Evolutionary conservation across 1,284 basidiomycete species (phyloP), one percentile per base, ranked within the genome.

Genomic region (Ceratobasidium sp.): DNA sequence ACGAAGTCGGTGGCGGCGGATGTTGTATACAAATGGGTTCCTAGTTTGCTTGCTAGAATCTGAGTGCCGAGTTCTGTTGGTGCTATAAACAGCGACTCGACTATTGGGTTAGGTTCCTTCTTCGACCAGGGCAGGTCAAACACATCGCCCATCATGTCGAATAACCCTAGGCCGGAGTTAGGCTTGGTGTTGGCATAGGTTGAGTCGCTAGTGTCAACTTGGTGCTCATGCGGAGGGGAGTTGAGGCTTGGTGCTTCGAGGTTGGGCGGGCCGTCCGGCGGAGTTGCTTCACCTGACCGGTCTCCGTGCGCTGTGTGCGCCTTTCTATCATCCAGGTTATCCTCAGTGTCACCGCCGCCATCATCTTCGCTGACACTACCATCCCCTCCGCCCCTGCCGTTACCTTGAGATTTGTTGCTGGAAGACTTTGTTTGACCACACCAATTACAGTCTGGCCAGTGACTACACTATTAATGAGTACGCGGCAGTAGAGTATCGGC

Each of bases 381-480:
- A 9, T 27, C 41, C 11, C 36, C 4, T 41, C 36, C 36, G 36
- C 36, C 11, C 59, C 53, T 15, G 57, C 15, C 15, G 48, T 53
- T 31, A 11, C 19, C 57, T 59, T 50, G 41, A 22, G 57, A 27
- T 2, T 27, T 8, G 81, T 83, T 14, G 84, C 81, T 56, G 88
- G 80, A 29, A 29, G 56, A 48, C 1, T 31, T 72, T 1, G 69
- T 33, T 11, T 36, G 56, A n/a, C 57, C 71, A 81, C 85, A 83
- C 87, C 87, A 83, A 78, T 87, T 84, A 79, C 89, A 90, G 78
- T 90, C 83, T 0, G 89, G 89, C 89, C 89, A 90, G 81, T 84
- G 87, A 76, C 89, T 90, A 73, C 1, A 59, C 36, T 36, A 47
- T 24, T n/a, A 47, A 33, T 76, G 45, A 51, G 45, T 80, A 69